phyloP scores from a whole-genome alignment of 495 filamentous ascomycete genomes.

The Neurospora sp. region DNA sequence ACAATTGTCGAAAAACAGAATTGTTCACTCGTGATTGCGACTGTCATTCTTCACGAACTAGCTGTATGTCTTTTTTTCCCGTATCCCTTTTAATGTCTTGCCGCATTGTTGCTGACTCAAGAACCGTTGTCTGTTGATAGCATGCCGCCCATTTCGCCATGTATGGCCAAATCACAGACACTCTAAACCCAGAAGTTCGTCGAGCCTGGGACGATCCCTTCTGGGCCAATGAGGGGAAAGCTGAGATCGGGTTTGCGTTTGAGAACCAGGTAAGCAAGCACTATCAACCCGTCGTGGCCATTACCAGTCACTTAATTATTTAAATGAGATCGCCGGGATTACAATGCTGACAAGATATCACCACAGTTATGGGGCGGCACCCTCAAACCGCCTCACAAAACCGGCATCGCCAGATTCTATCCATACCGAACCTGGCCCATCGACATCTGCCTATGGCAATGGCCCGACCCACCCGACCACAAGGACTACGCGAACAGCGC shows the following conservation, averaged over 20 bases:
- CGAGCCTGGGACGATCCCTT: constrained; percentile 8
- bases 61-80: constrained; percentile 9
- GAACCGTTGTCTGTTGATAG: background rate
- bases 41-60: constrained; percentile 25
- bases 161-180: background rate
- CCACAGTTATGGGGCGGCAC: background rate
- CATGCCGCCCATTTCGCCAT: constrained; percentile 15
- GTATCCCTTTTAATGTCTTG: background rate
- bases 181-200: no score
- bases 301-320: background rate
- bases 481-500: background rate
- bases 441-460: background rate
- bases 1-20: constrained; percentile 22
- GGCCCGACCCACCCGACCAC: background rate
- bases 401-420: background rate
- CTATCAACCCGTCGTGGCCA: background rate
- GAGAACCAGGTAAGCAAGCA: constrained; percentile 11
- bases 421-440: background rate
- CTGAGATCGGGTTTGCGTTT: constrained; percentile 17
- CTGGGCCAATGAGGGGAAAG: background rate
- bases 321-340: constrained; percentile 1
- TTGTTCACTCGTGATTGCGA: constrained; percentile 13
- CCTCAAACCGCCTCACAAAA: background rate
- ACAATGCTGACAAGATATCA: background rate
- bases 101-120: background rate